Base-by-base conservation (phyloP, 371 early-diverging fungal species). In the Mortierella sp. region DNA sequence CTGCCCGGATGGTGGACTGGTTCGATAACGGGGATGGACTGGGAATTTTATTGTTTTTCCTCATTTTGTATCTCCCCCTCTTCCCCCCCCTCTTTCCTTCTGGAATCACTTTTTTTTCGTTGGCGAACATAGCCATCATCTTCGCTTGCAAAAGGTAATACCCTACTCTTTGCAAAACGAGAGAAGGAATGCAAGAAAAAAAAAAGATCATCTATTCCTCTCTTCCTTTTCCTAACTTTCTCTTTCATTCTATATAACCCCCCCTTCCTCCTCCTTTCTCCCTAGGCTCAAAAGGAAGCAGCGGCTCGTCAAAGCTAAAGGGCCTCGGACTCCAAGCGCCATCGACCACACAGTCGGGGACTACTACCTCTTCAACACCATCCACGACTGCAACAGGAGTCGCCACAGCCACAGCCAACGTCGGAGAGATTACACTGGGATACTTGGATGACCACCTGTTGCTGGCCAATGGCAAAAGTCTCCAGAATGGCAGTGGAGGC, bases 351-450 rank as follows among this genome's bases (percentile, higher is more conserved):
- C 37, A 37, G 7, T 25, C 68, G 51, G 46, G 59, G 3, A 53
- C 73, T 29, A 50, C 46, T 14, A n/a, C 50, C 16, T 50, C 50
- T 14, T 50, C 50, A 14, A 50, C 50, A 16, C 21, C 50, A 5
- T 50, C 50, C 16, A n/a, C 50, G 21, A 14, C 50, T 5, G n/a
- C 50, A 7, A 5, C 14, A 6, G 37, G 37, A 37, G 37, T 37
- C 60, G 11, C 37, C 75, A 4, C 14, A 53, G 43, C 58, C 60
- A 15, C 67, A 45, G 55, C 68, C 1, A 62, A 63, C 18, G 71
- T 75, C 9, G 75, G 75, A 21, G 75, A 75, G 43, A 75, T 75
- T 15, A 67, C 75, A 5, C 29, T 75, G n/a, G 75, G 67, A 14
- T 75, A 48, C 52, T 48, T 75, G 43, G 75, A 75, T 12, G 71